Base-by-base conservation (phyloP, 768 basidiomycete species). In the Serpula lacrymans region DNA sequence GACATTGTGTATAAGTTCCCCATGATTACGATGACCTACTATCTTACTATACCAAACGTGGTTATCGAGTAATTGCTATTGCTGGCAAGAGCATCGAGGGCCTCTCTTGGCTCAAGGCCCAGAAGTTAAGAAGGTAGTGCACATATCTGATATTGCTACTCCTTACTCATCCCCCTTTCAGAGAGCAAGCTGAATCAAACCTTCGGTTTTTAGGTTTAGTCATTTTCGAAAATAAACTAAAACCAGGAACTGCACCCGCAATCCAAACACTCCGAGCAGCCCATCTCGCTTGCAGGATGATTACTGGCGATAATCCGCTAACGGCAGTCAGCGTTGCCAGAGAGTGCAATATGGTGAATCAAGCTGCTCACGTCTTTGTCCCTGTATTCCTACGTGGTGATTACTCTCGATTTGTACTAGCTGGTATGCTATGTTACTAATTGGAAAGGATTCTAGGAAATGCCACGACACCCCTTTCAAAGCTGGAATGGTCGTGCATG, bases 221-320 rank as follows among this genome's bases (percentile, higher is more conserved):
- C 54, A 94, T 99, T 45, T 99, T 99, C 54, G 96, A 99, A 63
- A 99, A 99, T 68, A 88, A 95, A 65, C 69, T 99, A 45, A 99
- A 99, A 54, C 80, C 86, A 4, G 92, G 88, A 6, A 97, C 95
- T 0, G 71, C 88, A 0, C 85, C 91, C 23, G 91, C 88, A 6
- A 96, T 99, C 32, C 85, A 91, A 45, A 82, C 83, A 1, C 73
- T 99, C 12, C 82, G 93, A 38, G 72, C 77, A 2, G 96, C 96
- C 1, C 92, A 97, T 65, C 66, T 99, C 26, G 88, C 91, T 14
- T 94, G 91, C 53, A 75, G 94, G 48, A 98, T 99, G 96, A 94
- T 96, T 37, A 99, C 96, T 1, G 96, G 96, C 8, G 96, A 99
- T 57, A 99, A 99, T 49, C 84, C 93, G 23, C 71, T 96, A 28